Evolutionary conservation across 2,329 filamentous ascomycete species (phyloP).

Genomic region (Chaetomium strumarium): DNA sequence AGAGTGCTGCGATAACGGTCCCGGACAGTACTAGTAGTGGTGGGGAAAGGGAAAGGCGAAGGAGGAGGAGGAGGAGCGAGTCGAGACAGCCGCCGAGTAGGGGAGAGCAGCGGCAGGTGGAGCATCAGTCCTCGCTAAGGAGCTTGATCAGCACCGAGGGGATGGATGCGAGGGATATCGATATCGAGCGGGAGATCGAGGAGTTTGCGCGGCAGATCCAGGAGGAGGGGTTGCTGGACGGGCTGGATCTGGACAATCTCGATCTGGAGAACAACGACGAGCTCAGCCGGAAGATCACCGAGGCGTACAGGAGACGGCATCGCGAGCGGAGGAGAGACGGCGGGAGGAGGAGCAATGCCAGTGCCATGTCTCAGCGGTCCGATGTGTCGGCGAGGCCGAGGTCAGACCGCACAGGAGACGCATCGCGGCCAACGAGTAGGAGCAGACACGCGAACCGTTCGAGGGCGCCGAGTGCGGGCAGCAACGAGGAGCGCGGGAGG

Average conservation of each 20-base stretch:
- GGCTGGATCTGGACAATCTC: slow-evolving; percentile 81
- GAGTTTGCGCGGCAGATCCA: slow-evolving; percentile 76
- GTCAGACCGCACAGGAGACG: slow-evolving; percentile 25
- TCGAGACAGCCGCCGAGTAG: slow-evolving; percentile 37
- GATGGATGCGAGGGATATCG: slow-evolving; percentile 69
- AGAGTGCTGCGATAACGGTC: slow-evolving; percentile 31
- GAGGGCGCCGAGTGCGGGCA: slow-evolving; percentile 41
- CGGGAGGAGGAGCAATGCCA: slow-evolving; percentile 39
- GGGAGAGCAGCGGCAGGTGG: slow-evolving; percentile 54
- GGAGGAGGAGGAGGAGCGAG: slow-evolving; percentile 38
- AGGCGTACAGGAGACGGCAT: slow-evolving; percentile 76
- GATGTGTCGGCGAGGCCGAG: slow-evolving; percentile 26
- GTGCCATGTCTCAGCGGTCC: slow-evolving; percentile 34
- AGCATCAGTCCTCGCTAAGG: slow-evolving; percentile 83
- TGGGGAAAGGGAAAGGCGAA: slow-evolving; percentile 31
- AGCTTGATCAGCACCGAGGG: slow-evolving; percentile 78
- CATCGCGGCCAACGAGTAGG: slow-evolving; percentile 27
- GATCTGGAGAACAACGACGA: slow-evolving; percentile 81
- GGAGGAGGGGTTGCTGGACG: slow-evolving; percentile 70
- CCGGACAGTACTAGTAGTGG: not conserved
- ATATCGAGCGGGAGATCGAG: slow-evolving; percentile 82
- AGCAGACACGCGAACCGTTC: slow-evolving; percentile 38
- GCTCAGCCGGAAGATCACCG: slow-evolving; percentile 82
- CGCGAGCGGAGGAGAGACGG: slow-evolving; percentile 51
- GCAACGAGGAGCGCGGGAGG: slow-evolving; percentile 43